Conservation (phyloP, 768 basidiomycete species). For the Tylopilus balloui region DNA sequence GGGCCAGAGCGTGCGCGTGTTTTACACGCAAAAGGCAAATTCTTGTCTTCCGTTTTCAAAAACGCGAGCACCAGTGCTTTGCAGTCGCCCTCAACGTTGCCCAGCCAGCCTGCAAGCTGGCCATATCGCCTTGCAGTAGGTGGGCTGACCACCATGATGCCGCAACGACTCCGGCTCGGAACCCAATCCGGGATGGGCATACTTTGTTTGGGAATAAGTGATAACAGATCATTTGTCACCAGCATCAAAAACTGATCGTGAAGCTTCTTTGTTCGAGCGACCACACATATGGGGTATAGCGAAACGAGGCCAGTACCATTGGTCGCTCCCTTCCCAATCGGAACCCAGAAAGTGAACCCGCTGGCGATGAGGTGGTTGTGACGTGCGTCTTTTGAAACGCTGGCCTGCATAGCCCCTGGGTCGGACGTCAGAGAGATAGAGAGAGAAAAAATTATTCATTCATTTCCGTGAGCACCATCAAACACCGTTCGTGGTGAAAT, state of each 20-base stretch:
- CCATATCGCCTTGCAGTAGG: no score
- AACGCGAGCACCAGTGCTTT: conserved; percentile 55
- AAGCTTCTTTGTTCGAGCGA: background rate
- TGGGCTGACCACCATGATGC: no score
- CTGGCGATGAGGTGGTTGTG: background rate
- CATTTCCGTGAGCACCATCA: conserved; percentile 27
- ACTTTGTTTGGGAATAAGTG: background rate
- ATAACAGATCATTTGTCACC: background rate
- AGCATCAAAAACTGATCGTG: background rate
- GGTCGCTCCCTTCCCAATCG: no score
- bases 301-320: background rate
- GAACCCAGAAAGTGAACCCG: no score
- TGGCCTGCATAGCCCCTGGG: conserved; percentile 17
- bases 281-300: no score
- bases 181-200: background rate
- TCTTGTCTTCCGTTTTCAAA: conserved; percentile 62
- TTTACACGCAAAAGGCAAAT: conserved; percentile 55
- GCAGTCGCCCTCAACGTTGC: background rate
- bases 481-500: conserved; percentile 20
- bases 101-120: no score
- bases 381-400: conserved; percentile 5
- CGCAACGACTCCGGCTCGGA: background rate
- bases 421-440: conserved; percentile 6
- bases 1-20: conserved; percentile 57
- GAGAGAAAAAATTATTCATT: conserved; percentile 27